phyloP scores from a whole-genome alignment of 345 rosid species.

The Eutrema yunnanense region DNA sequence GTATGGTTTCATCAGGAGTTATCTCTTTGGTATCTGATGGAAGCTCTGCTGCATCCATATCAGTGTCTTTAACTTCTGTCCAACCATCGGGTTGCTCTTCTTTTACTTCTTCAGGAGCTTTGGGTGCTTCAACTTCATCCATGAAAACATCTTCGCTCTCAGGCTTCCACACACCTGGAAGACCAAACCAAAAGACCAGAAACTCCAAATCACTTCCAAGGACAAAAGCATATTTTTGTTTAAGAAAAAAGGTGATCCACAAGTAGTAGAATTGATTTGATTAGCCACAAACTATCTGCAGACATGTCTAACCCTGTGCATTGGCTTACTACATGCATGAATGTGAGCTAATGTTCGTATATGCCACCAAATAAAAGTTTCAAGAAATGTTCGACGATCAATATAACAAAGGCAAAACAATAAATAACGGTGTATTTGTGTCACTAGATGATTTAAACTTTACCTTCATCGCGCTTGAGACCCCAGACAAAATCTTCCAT shows the following conservation, averaged over 20 bases:
- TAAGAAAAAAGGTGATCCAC: background rate
- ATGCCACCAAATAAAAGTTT: background rate
- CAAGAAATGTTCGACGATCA: background rate
- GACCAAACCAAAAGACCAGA: constrained; percentile 18
- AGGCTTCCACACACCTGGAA: constrained; percentile 58
- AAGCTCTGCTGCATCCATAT: constrained; percentile 39
- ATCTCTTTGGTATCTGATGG: constrained; percentile 53
- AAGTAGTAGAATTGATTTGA: background rate
- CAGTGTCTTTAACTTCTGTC: constrained; percentile 52
- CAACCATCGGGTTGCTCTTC: constrained; percentile 57
- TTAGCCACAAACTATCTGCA: background rate
- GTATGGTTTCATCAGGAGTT: constrained; percentile 77
- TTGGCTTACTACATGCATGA: background rate
- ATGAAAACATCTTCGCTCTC: constrained; percentile 78
- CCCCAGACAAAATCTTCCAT: constrained; percentile 95
- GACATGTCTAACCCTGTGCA: background rate
- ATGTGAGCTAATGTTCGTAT: background rate
- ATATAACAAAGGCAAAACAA: background rate
- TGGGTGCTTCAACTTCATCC: constrained; percentile 81
- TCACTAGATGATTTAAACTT: background rate
- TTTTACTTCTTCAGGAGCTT: constrained; percentile 44
- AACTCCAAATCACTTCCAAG: background rate
- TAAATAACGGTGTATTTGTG: background rate
- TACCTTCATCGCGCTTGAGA: constrained; percentile 80
- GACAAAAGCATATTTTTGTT: background rate